Conservation (phyloP, 257 asterid genomes). For the Solanum habrochaites region DNA sequence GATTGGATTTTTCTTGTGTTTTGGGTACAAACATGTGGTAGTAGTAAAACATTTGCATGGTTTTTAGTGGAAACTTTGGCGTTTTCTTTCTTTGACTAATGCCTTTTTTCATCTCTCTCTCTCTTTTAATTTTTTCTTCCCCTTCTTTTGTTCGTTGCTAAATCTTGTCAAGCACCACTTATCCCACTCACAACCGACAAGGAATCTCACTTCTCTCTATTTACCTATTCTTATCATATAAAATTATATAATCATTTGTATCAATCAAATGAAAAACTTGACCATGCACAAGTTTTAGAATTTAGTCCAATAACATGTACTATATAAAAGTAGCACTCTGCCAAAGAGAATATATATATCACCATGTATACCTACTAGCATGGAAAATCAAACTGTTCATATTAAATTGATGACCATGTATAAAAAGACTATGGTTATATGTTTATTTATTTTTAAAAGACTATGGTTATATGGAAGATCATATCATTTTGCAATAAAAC, state of each 20-base stretch:
- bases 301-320: not conserved
- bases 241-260: not conserved
- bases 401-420: no score
- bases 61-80: conserved; percentile 30
- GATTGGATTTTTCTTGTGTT: not conserved
- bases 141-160: not conserved
- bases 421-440: no score
- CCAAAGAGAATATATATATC: not conserved
- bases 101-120: not conserved
- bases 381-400: not conserved
- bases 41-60: conserved; percentile 13
- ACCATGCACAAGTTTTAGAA: not conserved
- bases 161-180: not conserved
- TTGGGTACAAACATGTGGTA: not conserved
- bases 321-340: not conserved
- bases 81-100: conserved; percentile 10
- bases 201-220: not conserved
- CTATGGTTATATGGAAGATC: not conserved
- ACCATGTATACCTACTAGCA: not conserved
- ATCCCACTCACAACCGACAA: conserved; percentile 11
- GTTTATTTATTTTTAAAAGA: no score
- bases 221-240: not conserved
- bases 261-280: not conserved
- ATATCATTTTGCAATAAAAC: not conserved
- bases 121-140: not conserved